A percentile compares a stretch with the other conserved stretches of the same genome.
These are phyloP conservation scores for Xylaria sp. DNA, from an alignment of 2,329 filamentous ascomycete species.

Conservation along the genomic window DNA sequence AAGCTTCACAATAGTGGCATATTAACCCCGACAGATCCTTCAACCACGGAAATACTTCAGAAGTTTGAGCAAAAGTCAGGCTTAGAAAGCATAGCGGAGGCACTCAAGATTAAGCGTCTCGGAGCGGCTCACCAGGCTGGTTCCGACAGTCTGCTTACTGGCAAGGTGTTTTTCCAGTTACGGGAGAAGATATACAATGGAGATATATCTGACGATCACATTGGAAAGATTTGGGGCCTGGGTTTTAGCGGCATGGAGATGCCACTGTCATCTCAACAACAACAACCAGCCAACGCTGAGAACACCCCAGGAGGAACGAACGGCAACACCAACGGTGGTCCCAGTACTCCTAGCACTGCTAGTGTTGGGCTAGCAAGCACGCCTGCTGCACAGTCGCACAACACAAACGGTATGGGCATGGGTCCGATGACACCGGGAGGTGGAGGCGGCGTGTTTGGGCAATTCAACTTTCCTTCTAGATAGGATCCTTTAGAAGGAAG, in stretches of 20 bases:
- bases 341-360: constrained; percentile 76
- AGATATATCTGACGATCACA: constrained; percentile 80
- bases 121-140: constrained; percentile 92
- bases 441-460: constrained; percentile 78
- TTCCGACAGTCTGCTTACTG: constrained; percentile 91
- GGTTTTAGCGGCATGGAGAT: constrained; percentile 73
- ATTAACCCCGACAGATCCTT: constrained; percentile 69
- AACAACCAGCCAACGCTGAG: constrained; percentile 43
- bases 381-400: constrained; percentile 61
- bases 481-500: constrained; percentile 45
- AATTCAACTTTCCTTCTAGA: constrained; percentile 66
- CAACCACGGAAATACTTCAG: constrained; percentile 77
- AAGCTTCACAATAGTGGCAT: constrained; percentile 72
- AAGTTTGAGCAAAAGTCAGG: constrained; percentile 91
- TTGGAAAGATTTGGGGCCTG: constrained; percentile 93
- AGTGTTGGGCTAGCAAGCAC: constrained; percentile 60
- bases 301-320: constrained; percentile 56
- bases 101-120: constrained; percentile 87
- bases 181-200: constrained; percentile 87
- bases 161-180: constrained; percentile 94
- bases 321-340: constrained; percentile 54
- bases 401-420: constrained; percentile 68
- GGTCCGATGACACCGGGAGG: constrained; percentile 83
- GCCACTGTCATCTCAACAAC: constrained; percentile 42
- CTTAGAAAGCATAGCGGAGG: constrained; percentile 92